Base-by-base conservation (phyloP, 2,329 filamentous ascomycete species). In the Fusarium cicatricum region DNA sequence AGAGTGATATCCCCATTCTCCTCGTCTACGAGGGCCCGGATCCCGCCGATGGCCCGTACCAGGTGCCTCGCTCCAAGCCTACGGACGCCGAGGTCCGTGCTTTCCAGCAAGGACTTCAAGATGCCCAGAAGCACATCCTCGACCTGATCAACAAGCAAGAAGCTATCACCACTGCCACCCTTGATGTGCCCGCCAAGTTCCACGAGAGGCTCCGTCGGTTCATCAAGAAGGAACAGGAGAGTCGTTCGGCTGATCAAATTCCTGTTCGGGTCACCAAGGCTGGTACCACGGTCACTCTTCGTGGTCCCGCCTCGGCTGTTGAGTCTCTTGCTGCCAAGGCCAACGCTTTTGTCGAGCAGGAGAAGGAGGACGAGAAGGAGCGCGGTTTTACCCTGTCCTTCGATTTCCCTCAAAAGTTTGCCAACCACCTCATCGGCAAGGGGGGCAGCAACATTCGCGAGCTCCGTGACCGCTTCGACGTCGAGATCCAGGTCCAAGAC, bases 331-430 rank as follows among this genome's bases (percentile, higher is more conserved):
- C 85, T 26, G 77, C 82, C 31, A 95, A 93, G 79, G 86, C 96
- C 48, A 77, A 85, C 54, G 85, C 85, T 7, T 98, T 97, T 70
- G 81, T 98, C 17, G 88, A 90, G 71, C 90, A 96, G 72, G 92
- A 96, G 75, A 90, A 93, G 78, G 85, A 91, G 73, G 93, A 98
- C 58, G 94, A 98, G 75, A 90, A 95, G 72, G 94, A 98, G 77
- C 90, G 94, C 55, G 92, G 91, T 38, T 96, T 93, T 77, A 92
- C 87, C 3, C 80, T 91, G 55, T 86, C 85, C 21, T 98, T 98
- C 65, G 92, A 97, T 61, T 99, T 97, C 79, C 94, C 94, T 8
- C 91, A 97, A 72, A 96, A 97, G 77, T 96, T 87, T 71, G 92
- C 93, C 61, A 97, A 97, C 74, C 90, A 96, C 72, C 84, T 90